phyloP scores from a whole-genome alignment of 768 basidiomycete genomes.

The Psilocybe sp. region DNA sequence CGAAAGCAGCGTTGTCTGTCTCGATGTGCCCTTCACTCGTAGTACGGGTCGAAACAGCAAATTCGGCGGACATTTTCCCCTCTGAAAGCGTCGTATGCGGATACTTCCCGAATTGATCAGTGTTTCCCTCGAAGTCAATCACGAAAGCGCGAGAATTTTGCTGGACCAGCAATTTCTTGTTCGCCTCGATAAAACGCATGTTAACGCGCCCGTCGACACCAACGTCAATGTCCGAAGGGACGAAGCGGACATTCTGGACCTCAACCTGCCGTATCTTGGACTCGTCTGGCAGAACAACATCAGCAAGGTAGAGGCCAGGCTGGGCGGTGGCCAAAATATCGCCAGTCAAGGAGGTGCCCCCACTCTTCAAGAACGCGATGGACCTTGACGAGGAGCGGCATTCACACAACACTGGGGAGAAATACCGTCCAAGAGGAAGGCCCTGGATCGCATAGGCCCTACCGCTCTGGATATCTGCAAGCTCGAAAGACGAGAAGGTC shows the following conservation, averaged over 20 bases:
- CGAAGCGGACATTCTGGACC: conserved; percentile 45
- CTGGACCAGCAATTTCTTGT: conserved; percentile 57
- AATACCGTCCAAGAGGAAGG: conserved; percentile 64
- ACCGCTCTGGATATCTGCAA: conserved; percentile 49
- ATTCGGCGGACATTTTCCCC: conserved; percentile 56
- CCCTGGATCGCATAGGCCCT: conserved; percentile 48
- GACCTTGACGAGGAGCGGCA: conserved; percentile 38
- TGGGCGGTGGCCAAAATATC: conserved; percentile 62
- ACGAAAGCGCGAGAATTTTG: conserved; percentile 27
- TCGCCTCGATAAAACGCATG: conserved; percentile 54
- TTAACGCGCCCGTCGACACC: conserved; percentile 37
- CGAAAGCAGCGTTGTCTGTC: conserved; percentile 52
- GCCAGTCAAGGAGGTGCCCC: conserved; percentile 59
- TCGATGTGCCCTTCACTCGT: conserved; percentile 10
- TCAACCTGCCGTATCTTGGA: conserved; percentile 26
- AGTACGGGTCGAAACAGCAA: conserved; percentile 39
- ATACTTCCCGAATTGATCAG: conserved; percentile 47
- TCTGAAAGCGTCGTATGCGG: conserved; percentile 44
- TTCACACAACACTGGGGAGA: conserved; percentile 54
- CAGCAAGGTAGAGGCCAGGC: conserved; percentile 62
- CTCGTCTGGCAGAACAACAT: conserved; percentile 47
- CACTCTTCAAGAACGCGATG: conserved; percentile 64
- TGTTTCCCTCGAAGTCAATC: conserved; percentile 36
- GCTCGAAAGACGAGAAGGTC: conserved; percentile 61
- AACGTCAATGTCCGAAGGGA: conserved; percentile 47